A percentile compares a stretch with the other conserved stretches of the same genome.
These are phyloP conservation scores for Penicillium sp. DNA, from an alignment of 2,329 filamentous ascomycete genomes.

Conservation along the genomic window DNA sequence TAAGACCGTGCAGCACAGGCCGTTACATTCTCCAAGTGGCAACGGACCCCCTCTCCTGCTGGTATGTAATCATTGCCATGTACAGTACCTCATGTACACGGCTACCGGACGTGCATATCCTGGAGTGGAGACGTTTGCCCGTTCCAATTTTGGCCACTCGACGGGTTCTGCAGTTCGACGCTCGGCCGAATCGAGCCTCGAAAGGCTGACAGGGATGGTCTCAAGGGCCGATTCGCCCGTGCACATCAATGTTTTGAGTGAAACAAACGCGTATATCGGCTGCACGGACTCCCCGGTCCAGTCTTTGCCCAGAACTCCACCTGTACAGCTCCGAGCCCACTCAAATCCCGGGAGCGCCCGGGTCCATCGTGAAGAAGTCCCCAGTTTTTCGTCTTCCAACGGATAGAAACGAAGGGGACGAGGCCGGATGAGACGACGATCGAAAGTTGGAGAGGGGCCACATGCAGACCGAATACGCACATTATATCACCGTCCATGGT, in stretches of 20 bases:
- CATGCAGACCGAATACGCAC: not conserved
- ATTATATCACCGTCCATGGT: not conserved
- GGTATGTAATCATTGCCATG: not conserved
- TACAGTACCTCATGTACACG: not conserved
- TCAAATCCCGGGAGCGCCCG: constrained; percentile 20
- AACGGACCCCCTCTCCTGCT: not conserved
- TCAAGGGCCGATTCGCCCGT: constrained; percentile 7
- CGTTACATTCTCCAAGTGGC: constrained; percentile 10
- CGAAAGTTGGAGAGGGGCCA: not conserved
- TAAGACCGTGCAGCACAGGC: constrained; percentile 9
- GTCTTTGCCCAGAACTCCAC: constrained; percentile 3
- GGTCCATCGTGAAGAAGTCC: not conserved
- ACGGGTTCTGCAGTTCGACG: constrained; percentile 2
- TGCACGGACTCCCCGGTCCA: constrained; percentile 30
- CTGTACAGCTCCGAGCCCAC: constrained; percentile 3
- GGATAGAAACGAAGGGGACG: not conserved
- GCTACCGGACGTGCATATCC: not conserved
- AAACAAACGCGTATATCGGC: constrained; percentile 38
- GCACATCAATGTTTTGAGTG: constrained; percentile 20
- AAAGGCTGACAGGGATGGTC: not conserved
- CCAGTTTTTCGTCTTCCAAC: not conserved
- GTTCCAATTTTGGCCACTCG: not conserved
- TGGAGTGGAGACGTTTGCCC: not conserved
- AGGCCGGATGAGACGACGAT: not conserved
- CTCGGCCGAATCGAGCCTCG: constrained; percentile 11